Percentiles rank a stretch among this genome's conserved stretches.
phyloP scores from a whole-genome alignment of 192 early-diverging fungal genomes.

The Rhizoclosmatium globosum region DNA sequence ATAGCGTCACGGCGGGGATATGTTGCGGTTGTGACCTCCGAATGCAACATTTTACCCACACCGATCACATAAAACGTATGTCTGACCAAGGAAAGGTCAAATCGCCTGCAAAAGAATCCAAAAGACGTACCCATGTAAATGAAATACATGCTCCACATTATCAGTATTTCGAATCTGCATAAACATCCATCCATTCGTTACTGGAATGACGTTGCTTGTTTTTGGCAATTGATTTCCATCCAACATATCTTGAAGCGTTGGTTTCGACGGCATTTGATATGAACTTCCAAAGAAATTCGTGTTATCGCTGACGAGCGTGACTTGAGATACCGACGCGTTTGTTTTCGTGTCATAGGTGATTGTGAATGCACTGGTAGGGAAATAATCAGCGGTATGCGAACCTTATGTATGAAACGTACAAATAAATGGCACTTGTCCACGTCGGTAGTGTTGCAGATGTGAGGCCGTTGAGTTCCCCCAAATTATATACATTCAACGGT shows the following conservation, averaged over 20 bases:
- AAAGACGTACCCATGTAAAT: constrained; percentile 20
- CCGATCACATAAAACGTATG: constrained; percentile 19
- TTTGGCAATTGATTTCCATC: not conserved
- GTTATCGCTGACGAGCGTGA: constrained; percentile 6
- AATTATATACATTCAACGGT: constrained; percentile 7
- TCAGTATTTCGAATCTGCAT: constrained; percentile 22
- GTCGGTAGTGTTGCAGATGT: not conserved
- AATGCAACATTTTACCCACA: not conserved
- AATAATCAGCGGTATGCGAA: not conserved
- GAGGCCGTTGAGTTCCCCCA: constrained; percentile 26
- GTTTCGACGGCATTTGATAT: not conserved
- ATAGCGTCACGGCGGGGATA: constrained; percentile 15
- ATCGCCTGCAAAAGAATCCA: not conserved
- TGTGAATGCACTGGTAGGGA: not conserved
- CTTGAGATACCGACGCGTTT: not conserved
- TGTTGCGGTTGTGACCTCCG: not conserved
- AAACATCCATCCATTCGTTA: constrained; percentile 3
- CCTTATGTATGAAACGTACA: not conserved
- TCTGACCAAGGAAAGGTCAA: not conserved
- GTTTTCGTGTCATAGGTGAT: not conserved
- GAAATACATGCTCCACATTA: constrained; percentile 24
- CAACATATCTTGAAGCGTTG: constrained; percentile 9
- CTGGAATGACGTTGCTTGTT: not conserved
- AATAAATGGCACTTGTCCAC: not conserved
- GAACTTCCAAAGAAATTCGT: not conserved